A percentile compares a stretch with the other conserved stretches of the same genome.
phyloP scores from a whole-genome alignment of 192 early-diverging fungal species.

The Allomyces macrogynus region DNA sequence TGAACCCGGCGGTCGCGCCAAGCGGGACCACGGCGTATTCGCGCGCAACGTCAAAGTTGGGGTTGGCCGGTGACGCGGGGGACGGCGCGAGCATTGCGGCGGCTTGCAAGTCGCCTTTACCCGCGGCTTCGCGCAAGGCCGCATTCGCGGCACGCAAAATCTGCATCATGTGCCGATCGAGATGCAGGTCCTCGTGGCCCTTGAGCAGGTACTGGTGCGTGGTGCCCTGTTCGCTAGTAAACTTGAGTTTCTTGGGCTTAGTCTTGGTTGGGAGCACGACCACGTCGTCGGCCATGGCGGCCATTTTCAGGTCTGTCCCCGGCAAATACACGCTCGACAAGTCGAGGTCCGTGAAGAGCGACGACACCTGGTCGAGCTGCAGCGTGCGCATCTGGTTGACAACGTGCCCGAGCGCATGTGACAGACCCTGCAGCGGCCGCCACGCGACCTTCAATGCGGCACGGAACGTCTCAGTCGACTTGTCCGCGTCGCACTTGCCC shows the following conservation, averaged over 20 bases:
- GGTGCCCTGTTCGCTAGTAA: conserved; percentile 33
- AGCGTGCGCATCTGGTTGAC: conserved; percentile 28
- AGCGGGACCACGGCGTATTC: conserved; percentile 70
- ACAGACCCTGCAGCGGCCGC: conserved; percentile 5
- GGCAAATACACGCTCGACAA: conserved; percentile 22
- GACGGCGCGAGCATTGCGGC: conserved; percentile 10
- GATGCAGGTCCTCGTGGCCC: conserved; percentile 75
- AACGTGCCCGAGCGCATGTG: conserved; percentile 31
- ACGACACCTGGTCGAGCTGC: conserved; percentile 26
- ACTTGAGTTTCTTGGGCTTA: conserved; percentile 64
- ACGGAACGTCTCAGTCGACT: conserved; percentile 13
- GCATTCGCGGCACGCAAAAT: conserved; percentile 37
- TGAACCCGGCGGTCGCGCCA: conserved; percentile 71
- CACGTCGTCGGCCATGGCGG: conserved; percentile 26
- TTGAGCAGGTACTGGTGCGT: conserved; percentile 65
- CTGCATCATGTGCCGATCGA: conserved; percentile 86
- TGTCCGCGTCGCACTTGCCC: no score
- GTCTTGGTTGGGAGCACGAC: conserved; percentile 66
- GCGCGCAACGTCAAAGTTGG: conserved; percentile 11
- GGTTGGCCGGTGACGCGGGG: conserved; percentile 11
- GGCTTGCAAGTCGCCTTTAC: conserved; percentile 21
- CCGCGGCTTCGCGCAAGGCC: conserved; percentile 14
- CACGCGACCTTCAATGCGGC: neutral
- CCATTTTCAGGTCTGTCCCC: conserved; percentile 14
- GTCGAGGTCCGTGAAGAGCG: conserved; percentile 21